phyloP scores from a whole-genome alignment of 495 filamentous ascomycete genomes.

The Mycothermus thermophilus region DNA sequence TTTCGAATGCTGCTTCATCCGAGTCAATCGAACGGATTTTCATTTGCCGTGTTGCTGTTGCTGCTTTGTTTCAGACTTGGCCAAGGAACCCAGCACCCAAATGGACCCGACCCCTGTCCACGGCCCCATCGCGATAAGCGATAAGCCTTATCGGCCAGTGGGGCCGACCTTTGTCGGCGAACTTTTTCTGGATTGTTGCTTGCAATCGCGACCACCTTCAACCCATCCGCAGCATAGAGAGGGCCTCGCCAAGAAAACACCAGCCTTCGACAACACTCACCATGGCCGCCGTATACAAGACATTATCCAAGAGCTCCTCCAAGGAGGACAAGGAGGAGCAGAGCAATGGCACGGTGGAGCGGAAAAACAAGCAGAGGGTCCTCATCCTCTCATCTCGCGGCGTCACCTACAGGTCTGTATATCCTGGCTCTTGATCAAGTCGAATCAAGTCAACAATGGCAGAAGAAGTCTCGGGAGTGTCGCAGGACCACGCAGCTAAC shows the following conservation, averaged over 20 bases:
- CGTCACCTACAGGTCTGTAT: conserved; percentile 64
- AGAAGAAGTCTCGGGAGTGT: too few species aligned
- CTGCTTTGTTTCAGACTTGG: background rate
- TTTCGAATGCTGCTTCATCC: too few species aligned
- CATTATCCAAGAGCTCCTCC: conserved; percentile 56
- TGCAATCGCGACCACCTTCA: background rate
- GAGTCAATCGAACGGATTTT: too few species aligned
- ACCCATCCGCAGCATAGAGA: background rate
- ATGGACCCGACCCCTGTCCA: conserved; percentile 2
- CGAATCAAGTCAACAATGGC: too few species aligned
- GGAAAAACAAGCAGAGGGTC: conserved; percentile 56
- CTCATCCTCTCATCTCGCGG: conserved; percentile 82
- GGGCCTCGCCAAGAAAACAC: conserved; percentile 5
- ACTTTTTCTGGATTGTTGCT: conserved; percentile 22
- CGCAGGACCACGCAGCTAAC: too few species aligned
- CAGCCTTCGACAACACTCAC: background rate
- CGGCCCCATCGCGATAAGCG: background rate
- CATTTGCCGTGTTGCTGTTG: conserved; percentile 1
- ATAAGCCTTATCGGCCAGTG: conserved; percentile 18
- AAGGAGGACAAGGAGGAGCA: conserved; percentile 20
- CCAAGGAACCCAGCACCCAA: background rate
- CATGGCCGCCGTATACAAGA: conserved; percentile 94
- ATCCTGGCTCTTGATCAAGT: background rate
- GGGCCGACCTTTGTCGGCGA: conserved; percentile 5
- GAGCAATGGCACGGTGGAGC: conserved; percentile 33